phyloP scores from a whole-genome alignment of 768 basidiomycete genomes.

The Lentinula raphanica region DNA sequence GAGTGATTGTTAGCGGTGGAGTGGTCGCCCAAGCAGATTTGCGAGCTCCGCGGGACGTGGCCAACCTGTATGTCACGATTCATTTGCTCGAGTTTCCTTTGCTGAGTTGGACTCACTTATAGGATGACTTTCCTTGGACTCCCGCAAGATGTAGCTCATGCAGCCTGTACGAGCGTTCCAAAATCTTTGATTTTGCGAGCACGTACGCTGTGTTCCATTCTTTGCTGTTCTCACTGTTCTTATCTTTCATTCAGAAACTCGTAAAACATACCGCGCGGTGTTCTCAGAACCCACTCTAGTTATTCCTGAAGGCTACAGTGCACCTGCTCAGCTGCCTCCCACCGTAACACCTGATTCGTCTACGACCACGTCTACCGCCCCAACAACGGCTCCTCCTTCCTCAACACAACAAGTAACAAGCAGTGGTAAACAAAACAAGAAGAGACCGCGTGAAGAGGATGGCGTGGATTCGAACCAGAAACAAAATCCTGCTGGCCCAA shows the following conservation, averaged over 20 bases:
- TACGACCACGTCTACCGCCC: not conserved
- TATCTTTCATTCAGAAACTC: conserved; percentile 50
- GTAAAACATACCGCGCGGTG: conserved; percentile 74
- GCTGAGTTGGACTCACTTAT: not conserved
- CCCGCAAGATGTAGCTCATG: conserved; percentile 63
- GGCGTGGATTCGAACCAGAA: not conserved
- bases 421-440: not conserved
- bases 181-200: conserved; percentile 70
- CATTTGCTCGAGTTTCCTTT: not conserved
- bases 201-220: conserved; percentile 43
- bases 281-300: conserved; percentile 71
- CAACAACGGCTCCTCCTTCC: not conserved
- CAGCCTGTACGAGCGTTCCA: conserved; percentile 51
- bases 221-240: not conserved
- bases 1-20: conserved; percentile 67
- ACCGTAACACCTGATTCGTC: not conserved
- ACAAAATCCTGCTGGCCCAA: not conserved
- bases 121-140: conserved; percentile 68
- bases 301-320: conserved; percentile 33
- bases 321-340: not conserved
- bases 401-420: not conserved
- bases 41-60: conserved; percentile 67
- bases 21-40: conserved; percentile 56
- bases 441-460: conserved; percentile 20
- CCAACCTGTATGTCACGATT: conserved; percentile 56